phyloP scores from a whole-genome alignment of 768 basidiomycete genomes.

The Mrakia blollopis region DNA sequence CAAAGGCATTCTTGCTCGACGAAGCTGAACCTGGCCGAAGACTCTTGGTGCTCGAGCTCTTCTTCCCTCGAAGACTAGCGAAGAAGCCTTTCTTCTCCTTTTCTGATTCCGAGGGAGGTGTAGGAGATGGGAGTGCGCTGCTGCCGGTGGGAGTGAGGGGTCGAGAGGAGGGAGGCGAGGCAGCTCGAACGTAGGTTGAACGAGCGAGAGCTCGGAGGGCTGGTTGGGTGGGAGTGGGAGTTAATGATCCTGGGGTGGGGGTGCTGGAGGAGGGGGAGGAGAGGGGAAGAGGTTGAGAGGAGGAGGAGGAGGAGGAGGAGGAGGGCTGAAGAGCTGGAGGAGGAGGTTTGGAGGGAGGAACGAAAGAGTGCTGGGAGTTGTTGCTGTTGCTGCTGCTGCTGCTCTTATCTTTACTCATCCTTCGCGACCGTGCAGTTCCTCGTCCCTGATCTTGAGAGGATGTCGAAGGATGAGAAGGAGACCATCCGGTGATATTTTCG shows the following conservation, averaged over 20 bases:
- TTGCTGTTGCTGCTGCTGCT: neutral
- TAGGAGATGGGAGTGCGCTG: neutral
- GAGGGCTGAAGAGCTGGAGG: neutral
- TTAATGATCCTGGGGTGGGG: no score
- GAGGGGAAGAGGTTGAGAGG: neutral
- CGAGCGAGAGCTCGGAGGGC: neutral
- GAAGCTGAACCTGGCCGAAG: neutral
- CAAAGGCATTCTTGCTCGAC: neutral
- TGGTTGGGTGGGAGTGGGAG: neutral
- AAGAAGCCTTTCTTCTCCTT: neutral
- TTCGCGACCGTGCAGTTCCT: neutral
- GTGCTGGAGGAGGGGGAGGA: neutral
- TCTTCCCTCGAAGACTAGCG: neutral
- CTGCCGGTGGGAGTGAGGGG: neutral
- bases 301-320: neutral
- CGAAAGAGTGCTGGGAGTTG: neutral
- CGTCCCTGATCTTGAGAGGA: no score
- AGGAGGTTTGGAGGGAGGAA: neutral
- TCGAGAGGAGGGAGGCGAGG: neutral
- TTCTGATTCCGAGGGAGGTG: neutral
- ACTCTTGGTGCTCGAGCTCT: neutral
- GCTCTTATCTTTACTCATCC: neutral
- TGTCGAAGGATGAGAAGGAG: neutral
- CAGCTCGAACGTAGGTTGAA: neutral
- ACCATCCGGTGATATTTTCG: neutral